phyloP scores from a whole-genome alignment of 345 rosid species.

The Geranium rotundifolium region DNA sequence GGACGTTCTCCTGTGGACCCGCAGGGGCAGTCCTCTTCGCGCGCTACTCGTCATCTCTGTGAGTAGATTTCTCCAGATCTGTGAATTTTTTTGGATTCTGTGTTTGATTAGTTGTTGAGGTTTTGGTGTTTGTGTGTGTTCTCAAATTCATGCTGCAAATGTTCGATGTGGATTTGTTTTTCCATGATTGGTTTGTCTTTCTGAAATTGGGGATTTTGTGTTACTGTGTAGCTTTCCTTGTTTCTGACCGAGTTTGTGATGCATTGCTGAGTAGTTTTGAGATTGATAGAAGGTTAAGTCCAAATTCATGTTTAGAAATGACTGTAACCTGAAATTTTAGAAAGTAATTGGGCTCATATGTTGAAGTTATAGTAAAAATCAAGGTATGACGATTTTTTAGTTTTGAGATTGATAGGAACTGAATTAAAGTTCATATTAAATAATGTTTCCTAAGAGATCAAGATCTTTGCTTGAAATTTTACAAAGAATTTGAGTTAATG shows the following conservation, averaged over 20 bases:
- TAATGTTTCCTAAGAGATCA: neutral
- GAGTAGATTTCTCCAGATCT: conserved; percentile 13
- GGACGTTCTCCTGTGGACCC: conserved; percentile 56
- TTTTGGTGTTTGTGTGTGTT: neutral
- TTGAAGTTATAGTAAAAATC: neutral
- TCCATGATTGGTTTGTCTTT: too few relatives aligned
- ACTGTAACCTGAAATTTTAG: neutral
- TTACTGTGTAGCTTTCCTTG: neutral
- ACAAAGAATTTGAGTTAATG: neutral
- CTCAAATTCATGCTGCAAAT: too few relatives aligned
- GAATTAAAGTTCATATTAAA: neutral
- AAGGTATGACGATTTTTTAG: neutral
- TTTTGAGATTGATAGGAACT: neutral
- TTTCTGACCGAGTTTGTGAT: neutral
- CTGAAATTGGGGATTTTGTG: neutral
- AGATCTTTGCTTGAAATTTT: neutral
- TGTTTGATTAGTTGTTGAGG: neutral
- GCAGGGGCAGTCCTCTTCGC: conserved; percentile 68
- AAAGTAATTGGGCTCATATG: neutral
- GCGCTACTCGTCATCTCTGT: conserved; percentile 72
- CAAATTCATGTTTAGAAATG: neutral
- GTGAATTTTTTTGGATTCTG: neutral
- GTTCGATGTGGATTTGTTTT: too few relatives aligned
- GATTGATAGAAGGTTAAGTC: neutral
- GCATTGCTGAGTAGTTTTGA: neutral